phyloP scores from a whole-genome alignment of 1,139 yeast genomes.

The Candida neerlandica region DNA sequence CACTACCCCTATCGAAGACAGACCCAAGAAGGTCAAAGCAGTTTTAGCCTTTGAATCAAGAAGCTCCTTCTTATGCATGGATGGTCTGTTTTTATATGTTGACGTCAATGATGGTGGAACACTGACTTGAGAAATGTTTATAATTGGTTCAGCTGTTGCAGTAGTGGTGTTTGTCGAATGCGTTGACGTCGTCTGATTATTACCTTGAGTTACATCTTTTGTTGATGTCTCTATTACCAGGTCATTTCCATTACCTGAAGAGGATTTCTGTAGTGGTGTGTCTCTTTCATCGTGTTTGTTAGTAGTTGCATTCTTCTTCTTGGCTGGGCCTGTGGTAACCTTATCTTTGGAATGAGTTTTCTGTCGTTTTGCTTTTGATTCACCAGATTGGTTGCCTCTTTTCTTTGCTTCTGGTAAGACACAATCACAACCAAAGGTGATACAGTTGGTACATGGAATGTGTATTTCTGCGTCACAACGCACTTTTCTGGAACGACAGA shows the following conservation, averaged over 20 bases:
- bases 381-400: constrained; percentile 36
- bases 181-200: neutral
- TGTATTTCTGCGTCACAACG: constrained; percentile 70
- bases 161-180: neutral
- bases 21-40: constrained; percentile 45
- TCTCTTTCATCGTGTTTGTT: neutral
- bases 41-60: constrained; percentile 30
- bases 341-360: constrained; percentile 4
- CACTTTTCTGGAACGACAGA: constrained; percentile 72
- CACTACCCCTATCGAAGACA: constrained; percentile 42
- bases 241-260: neutral
- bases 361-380: constrained; percentile 26
- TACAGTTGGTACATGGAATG: constrained; percentile 76
- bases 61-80: constrained; percentile 41
- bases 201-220: neutral
- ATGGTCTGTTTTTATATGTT: constrained; percentile 42
- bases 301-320: neutral
- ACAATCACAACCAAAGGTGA: constrained; percentile 77
- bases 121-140: constrained; percentile 46
- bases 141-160: constrained; percentile 35
- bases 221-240: neutral
- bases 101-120: constrained; percentile 51
- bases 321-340: neutral
- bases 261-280: neutral
- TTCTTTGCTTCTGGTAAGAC: constrained; percentile 60